Percentiles rank a stretch among this genome's conserved stretches.
Evolutionary conservation across 179 eudicot species (phyloP).

Genomic region (Monotropa hypopitys): DNA sequence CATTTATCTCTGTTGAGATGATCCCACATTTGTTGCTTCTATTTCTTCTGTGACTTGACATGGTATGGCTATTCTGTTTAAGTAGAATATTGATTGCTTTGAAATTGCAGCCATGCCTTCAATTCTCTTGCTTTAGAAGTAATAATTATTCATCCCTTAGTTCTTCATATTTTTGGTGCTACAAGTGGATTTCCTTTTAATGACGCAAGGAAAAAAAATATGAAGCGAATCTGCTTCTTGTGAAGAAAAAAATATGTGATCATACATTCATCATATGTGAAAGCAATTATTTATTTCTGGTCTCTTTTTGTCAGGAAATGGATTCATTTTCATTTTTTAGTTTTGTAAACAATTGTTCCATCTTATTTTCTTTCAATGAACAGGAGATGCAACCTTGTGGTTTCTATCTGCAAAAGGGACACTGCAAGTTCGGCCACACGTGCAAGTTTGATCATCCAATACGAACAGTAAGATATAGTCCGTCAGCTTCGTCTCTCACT

Average conservation of each 20-base stretch:
- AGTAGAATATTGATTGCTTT: neutral
- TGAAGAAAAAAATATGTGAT: no score
- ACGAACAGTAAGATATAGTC: slow-evolving; percentile 43
- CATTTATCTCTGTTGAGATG: neutral
- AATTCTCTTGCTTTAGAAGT: neutral
- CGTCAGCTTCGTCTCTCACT: slow-evolving; percentile 63
- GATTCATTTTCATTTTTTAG: neutral
- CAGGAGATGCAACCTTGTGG: slow-evolving; percentile 78
- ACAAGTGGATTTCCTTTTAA: neutral
- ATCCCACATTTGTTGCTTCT: neutral
- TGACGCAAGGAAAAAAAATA: neutral
- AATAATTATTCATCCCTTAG: neutral
- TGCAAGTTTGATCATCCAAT: slow-evolving; percentile 93
- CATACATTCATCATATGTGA: neutral
- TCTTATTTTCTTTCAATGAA: slow-evolving; percentile 10
- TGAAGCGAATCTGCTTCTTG: no score
- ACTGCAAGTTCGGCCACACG: slow-evolving; percentile 72
- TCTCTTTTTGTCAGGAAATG: neutral
- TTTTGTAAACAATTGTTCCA: neutral
- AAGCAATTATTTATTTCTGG: neutral
- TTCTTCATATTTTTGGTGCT: neutral
- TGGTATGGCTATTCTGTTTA: neutral
- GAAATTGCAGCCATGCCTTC: neutral
- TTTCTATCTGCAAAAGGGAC: slow-evolving; percentile 66
- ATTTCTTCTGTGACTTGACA: neutral